These are phyloP conservation scores for Ceriops decandra DNA, from an alignment of 345 rosid genomes.

Conservation along the genomic window DNA sequence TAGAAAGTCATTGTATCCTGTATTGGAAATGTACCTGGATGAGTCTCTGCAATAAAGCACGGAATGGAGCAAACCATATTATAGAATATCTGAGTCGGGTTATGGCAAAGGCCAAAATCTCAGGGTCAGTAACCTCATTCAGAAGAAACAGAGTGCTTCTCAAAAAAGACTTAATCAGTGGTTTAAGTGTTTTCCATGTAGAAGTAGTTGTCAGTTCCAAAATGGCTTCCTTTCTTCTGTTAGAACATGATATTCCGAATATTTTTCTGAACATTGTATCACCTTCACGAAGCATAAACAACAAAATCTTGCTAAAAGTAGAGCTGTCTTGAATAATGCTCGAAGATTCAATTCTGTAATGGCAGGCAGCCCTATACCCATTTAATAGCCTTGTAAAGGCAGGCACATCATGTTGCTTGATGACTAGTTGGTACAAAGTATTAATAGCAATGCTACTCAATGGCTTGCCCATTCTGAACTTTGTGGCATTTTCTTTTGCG, in stretches of 20 bases:
- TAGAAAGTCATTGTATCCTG: neutral
- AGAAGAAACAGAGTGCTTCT: constrained; percentile 70
- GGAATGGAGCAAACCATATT: constrained; percentile 59
- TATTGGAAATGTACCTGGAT: constrained; percentile 53
- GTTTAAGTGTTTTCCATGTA: constrained; percentile 67
- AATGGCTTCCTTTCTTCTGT: constrained; percentile 51
- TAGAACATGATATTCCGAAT: constrained; percentile 56
- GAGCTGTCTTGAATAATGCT: constrained; percentile 36
- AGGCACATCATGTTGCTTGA: constrained; percentile 48
- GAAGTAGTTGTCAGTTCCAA: constrained; percentile 58
- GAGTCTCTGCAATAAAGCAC: constrained; percentile 51
- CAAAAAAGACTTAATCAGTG: constrained; percentile 66
- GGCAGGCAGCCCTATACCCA: constrained; percentile 80
- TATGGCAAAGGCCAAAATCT: constrained; percentile 54
- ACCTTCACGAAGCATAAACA: constrained; percentile 61
- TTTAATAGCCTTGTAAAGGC: constrained; percentile 61
- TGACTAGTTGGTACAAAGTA: constrained; percentile 44
- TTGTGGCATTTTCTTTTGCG: constrained; percentile 31
- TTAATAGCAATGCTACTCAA: constrained; percentile 47
- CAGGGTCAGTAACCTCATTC: constrained; percentile 58
- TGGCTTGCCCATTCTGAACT: constrained; percentile 25
- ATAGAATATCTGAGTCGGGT: constrained; percentile 53
- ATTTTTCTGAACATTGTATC: constrained; percentile 53
- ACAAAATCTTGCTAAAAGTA: constrained; percentile 51
- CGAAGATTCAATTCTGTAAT: constrained; percentile 53